Base-by-base conservation (phyloP, 208 protist genomes). In the Trypanosoma boissoni region DNA sequence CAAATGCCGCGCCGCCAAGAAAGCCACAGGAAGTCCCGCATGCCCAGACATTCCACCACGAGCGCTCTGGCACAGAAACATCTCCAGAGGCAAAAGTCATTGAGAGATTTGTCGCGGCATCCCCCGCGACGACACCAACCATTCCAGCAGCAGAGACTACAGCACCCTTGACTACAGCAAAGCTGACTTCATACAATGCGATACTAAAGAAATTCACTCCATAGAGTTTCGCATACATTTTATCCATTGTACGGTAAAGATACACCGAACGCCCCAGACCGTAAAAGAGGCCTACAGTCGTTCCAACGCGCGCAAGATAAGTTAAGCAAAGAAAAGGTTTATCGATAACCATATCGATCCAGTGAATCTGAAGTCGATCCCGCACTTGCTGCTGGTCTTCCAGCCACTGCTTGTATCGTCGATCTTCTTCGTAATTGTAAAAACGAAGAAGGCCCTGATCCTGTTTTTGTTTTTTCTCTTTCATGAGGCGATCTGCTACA, bases 191-290 rank as follows among this genome's bases (percentile, higher is more conserved):
- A 23, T 83, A 69, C 23, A 91, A 72, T 9, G 76, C 80, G 37
- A 95, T 78, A 24, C 67, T 61, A 20, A 56, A 53, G 12, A 91
- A 58, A 2, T 72, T 78, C 20, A 91, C 85, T 45, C 89, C 89
- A 62, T 95, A 81, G 16, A 95, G 74, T 56, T 90, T 88, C 23
- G 86, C 79, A 74, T 93, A 95, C 46, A 82, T 71, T 68, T 84
- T 85, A 69, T 95, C 89, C 81, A 95, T 95, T 27, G 86, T 92
- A 43, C 86, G 89, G 60, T 90, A 92, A 3, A 95, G 72, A 55
- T 90, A 86, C 1, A 64, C 53, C 1, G 79, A 89, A 7, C 89
- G 74, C 3, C 82, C 89, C 5, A 78, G 14, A n/a, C 86, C 89
- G 68, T 92, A 88, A 57, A 78, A 86, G 16, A 89, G 46, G 0